Percentiles rank a stretch among this genome's conserved stretches.
Conservation (phyloP, 805 yeast species). For the Metschnikowia gruessii region DNA sequence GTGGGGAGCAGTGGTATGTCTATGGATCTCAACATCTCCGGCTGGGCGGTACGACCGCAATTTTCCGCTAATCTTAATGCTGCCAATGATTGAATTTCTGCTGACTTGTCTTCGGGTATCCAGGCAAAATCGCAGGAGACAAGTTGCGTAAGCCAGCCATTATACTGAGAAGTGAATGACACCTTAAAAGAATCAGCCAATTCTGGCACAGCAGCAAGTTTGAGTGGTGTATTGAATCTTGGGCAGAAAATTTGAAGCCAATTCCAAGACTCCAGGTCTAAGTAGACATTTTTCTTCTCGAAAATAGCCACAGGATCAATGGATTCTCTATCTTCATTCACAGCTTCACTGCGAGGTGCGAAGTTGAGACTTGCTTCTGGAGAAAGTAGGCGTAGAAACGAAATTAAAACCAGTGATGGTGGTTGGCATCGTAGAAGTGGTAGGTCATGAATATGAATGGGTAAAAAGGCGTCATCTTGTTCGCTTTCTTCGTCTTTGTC, state of each 20-base stretch:
- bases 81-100: slow-evolving; percentile 52
- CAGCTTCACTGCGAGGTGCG: slow-evolving; percentile 18
- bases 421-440: slow-evolving; percentile 51
- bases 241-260: slow-evolving; percentile 47
- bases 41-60: slow-evolving; percentile 83
- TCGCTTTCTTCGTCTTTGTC: slow-evolving; percentile 5
- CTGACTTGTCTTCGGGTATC: slow-evolving; percentile 35
- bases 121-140: slow-evolving; percentile 50
- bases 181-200: slow-evolving; percentile 28
- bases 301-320: slow-evolving; percentile 25
- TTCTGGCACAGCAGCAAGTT: slow-evolving; percentile 26
- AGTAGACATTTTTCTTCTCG: slow-evolving; percentile 31
- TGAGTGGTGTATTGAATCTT: slow-evolving; percentile 23
- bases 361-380: slow-evolving; percentile 55
- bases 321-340: slow-evolving; percentile 2
- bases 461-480: slow-evolving; percentile 24
- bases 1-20: slow-evolving; percentile 19
- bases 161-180: slow-evolving; percentile 35
- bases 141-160: slow-evolving; percentile 48
- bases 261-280: slow-evolving; percentile 27
- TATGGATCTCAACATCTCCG: slow-evolving; percentile 63
- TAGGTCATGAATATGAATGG: slow-evolving; percentile 55
- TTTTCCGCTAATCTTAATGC: slow-evolving; percentile 70
- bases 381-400: slow-evolving; percentile 47
- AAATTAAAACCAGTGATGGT: slow-evolving; percentile 42